These are phyloP conservation scores for Carex pumila DNA, from an alignment of 176 grass and related monocot genomes.

Conservation along the genomic window DNA sequence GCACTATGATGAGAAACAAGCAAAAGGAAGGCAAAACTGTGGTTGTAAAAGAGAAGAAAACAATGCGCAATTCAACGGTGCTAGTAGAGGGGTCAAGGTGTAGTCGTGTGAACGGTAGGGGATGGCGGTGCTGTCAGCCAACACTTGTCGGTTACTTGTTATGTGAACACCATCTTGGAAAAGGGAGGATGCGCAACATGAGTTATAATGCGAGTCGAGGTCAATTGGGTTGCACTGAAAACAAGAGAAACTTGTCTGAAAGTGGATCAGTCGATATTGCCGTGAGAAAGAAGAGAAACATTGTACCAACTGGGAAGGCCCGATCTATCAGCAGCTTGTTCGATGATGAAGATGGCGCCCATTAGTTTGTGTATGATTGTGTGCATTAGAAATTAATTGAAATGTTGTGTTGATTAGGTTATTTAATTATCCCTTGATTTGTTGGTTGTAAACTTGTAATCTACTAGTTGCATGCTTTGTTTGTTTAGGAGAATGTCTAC, in stretches of 20 bases:
- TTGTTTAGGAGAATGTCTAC: not conserved
- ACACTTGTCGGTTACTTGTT: constrained; percentile 75
- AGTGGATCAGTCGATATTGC: not conserved
- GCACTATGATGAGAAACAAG: not conserved
- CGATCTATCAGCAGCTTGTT: constrained; percentile 37
- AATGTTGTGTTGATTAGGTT: not conserved
- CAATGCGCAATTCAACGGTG: constrained; percentile 31
- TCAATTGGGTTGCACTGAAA: constrained; percentile 21
- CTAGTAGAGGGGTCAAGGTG: constrained; percentile 70
- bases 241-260: not conserved
- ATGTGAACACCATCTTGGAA: constrained; percentile 91
- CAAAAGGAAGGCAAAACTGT: not conserved
- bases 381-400: constrained; percentile 4
- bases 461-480: not conserved
- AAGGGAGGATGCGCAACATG: constrained; percentile 40
- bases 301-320: constrained; percentile 23
- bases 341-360: not conserved
- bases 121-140: constrained; percentile 78
- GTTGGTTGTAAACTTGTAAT: constrained; percentile 1
- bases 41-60: constrained; percentile 23
- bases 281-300: constrained; percentile 17
- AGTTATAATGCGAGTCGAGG: constrained; percentile 15
- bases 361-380: not conserved
- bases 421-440: not conserved
- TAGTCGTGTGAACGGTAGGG: constrained; percentile 87